Base-by-base conservation (phyloP, 805 yeast species). In the Wickerhamiella qilinensis region DNA sequence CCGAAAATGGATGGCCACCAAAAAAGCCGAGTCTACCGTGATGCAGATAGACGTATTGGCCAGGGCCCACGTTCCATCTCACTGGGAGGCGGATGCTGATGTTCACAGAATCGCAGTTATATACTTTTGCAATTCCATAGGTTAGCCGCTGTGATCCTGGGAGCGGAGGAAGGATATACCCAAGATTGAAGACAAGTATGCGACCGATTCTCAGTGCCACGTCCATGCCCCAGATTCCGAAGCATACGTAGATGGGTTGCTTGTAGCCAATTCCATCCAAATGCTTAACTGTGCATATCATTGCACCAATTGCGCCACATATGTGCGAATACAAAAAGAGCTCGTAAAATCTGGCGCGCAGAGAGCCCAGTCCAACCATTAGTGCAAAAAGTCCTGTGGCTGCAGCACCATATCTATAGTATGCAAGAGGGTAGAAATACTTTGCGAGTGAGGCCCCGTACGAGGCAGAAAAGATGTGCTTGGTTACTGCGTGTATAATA, bases 1-100 rank as follows among this genome's bases (percentile, higher is more conserved):
- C 60, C 0, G 81, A 73, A 46, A 76, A 76, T 2, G 84, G 84
- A 52, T 76, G 83, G 1, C 81, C 73, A 47, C 76, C 77, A 72
- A 77, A 71, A 48, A 73, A 69, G 47, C 68, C 55, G 27, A 58
- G 45, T 33, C 63, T 60, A 25, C 49, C 58, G 33, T 72, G 62
- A 46, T 70, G 73, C 16, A 76, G 53, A 57, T 71, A 76, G 21
- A 73, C 72, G 53, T 71, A 77, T 19, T 76, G 75, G 1, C 83
- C 83, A 1, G 80, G 77, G 35, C 56, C 55, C 3, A 69, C 63
- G 19, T 62, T 60, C 76, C 80, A 76, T 47, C 64, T 54, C 3
- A 62, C 59, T 1, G 81, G 75, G 31, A 63, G 66, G 16, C 67
- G 67, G 11, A 73, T 62, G 14, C 63, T 57, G 18, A 76, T 60